phyloP scores from a whole-genome alignment of 1,284 basidiomycete species.

The Agroathelia rolfsii region DNA sequence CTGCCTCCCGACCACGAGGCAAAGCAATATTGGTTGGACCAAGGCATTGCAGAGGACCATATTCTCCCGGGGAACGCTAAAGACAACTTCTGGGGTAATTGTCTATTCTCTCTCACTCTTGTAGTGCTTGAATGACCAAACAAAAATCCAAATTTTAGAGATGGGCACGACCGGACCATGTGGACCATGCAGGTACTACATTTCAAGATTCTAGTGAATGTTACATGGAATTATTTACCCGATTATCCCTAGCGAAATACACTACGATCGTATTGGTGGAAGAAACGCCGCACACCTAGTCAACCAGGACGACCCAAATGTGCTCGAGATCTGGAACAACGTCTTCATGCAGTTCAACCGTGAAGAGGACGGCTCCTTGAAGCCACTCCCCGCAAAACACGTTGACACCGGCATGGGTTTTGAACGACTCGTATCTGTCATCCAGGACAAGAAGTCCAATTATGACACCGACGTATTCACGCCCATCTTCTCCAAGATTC shows the following conservation, averaged over 20 bases:
- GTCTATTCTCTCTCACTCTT: constrained; percentile 4
- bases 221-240: too few relatives aligned
- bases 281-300: constrained; percentile 89
- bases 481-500: constrained; percentile 84
- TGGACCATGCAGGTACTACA: constrained; percentile 89
- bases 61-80: constrained; percentile 92
- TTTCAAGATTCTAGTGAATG: too few relatives aligned
- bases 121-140: constrained; percentile 7
- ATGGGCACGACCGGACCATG: constrained; percentile 99
- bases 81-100: constrained; percentile 97
- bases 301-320: constrained; percentile 91
- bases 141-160: constrained; percentile 52
- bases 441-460: constrained; percentile 90
- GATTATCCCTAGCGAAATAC: constrained; percentile 68
- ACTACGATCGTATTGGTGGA: constrained; percentile 92
- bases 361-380: constrained; percentile 79
- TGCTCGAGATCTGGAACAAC: constrained; percentile 99
- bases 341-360: constrained; percentile 99
- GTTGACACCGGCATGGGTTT: constrained; percentile 99
- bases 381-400: constrained; percentile 82
- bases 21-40: constrained; percentile 76
- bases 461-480: constrained; percentile 96
- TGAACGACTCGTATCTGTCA: constrained; percentile 89
- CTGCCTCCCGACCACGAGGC: constrained; percentile 86
- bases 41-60: constrained; percentile 84